Evolutionary conservation across 345 rosid genomes (phyloP).

Genomic region (Pistacia atlantica): DNA sequence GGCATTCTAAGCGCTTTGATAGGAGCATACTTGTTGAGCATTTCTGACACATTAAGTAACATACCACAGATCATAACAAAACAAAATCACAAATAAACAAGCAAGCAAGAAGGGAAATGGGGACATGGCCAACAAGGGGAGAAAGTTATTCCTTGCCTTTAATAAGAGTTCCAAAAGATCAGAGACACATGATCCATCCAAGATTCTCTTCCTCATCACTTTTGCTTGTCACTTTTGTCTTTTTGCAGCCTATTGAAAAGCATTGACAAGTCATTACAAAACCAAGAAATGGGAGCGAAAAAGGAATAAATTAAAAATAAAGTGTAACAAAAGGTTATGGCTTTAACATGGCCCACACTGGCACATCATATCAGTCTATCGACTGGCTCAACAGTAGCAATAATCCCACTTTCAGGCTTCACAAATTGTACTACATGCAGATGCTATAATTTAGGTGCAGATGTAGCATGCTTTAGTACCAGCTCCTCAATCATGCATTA

Average conservation of each 20-base stretch:
- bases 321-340: neutral
- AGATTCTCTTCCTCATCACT: constrained; percentile 2
- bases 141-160: neutral
- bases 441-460: too few species aligned
- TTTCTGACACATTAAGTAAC: neutral
- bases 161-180: neutral
- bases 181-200: neutral
- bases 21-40: neutral
- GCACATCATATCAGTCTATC: neutral
- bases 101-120: neutral
- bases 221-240: constrained; percentile 3
- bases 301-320: too few species aligned
- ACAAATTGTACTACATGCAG: too few species aligned
- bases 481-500: too few species aligned
- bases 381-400: neutral
- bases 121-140: neutral
- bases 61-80: neutral
- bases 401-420: neutral
- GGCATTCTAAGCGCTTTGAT: neutral
- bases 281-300: neutral
- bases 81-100: neutral
- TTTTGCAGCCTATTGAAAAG: constrained; percentile 15
- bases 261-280: neutral
- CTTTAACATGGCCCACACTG: neutral
- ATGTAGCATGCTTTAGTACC: too few species aligned